These are phyloP conservation scores for Hamamelis virginiana DNA, from an alignment of 164 flowering plant species.

Conservation along the genomic window DNA sequence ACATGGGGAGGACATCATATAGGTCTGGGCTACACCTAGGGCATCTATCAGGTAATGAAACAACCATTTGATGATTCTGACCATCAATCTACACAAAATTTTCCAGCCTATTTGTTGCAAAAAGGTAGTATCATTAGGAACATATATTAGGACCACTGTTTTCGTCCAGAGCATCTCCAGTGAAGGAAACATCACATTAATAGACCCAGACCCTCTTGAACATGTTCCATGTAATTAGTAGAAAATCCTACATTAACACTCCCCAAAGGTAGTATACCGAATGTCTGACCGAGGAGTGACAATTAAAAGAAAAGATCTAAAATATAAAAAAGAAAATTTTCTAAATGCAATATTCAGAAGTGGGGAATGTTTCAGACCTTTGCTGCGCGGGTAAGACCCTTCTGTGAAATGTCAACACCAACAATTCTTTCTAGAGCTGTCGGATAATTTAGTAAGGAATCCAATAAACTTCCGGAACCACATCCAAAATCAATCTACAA, in stretches of 20 bases:
- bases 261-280: not conserved
- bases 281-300: no score
- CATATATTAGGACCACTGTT: not conserved
- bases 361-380: conserved; percentile 50
- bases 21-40: not conserved
- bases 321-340: no score
- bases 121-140: not conserved
- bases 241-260: not conserved
- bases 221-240: not conserved
- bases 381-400: conserved; percentile 83
- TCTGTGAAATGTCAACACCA: conserved; percentile 86
- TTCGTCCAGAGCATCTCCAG: no score
- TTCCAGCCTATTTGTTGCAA: not conserved
- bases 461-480: conserved; percentile 91
- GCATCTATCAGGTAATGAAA: not conserved
- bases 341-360: not conserved
- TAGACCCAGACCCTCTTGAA: not conserved
- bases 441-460: conserved; percentile 61
- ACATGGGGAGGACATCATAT: not conserved
- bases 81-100: not conserved
- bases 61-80: not conserved
- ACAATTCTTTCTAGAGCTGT: conserved; percentile 68
- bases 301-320: no score
- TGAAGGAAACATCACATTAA: no score
- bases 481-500: conserved; percentile 92